Evolutionary conservation across 2,329 filamentous ascomycete genomes (phyloP).

Genomic region (Coniochaeta sp.): DNA sequence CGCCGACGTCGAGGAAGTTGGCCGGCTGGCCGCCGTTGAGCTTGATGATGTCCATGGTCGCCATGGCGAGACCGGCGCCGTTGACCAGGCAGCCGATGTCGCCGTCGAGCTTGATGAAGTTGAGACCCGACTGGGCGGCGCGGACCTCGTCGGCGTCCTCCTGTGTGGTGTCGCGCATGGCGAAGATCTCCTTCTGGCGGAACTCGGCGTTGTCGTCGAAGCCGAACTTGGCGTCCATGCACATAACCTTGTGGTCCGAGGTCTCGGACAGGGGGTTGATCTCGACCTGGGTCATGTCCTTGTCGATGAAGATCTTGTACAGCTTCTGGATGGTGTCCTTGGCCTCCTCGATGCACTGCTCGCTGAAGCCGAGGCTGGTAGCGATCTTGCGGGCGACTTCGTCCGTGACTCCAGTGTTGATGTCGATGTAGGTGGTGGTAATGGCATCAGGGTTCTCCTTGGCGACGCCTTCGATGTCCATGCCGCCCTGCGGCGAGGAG

Average conservation of each 20-base stretch:
- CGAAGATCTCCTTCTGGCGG: slow-evolving; percentile 94
- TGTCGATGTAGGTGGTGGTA: slow-evolving; percentile 86
- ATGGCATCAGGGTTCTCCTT: slow-evolving; percentile 98
- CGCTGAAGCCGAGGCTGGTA: slow-evolving; percentile 89
- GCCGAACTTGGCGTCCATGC: slow-evolving; percentile 98
- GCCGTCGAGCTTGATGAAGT: slow-evolving; percentile 99
- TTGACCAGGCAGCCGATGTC: slow-evolving; percentile 99
- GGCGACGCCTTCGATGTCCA: slow-evolving; percentile 98
- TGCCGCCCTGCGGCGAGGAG: slow-evolving; percentile 94
- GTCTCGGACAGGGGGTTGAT: slow-evolving; percentile 99
- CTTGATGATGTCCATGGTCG: slow-evolving; percentile 99
- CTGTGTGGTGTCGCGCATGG: slow-evolving; percentile 88
- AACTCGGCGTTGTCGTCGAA: slow-evolving; percentile 99
- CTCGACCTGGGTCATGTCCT: slow-evolving; percentile 98
- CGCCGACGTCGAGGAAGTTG: slow-evolving; percentile 98
- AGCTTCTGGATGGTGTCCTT: slow-evolving; percentile 97
- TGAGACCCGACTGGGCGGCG: slow-evolving; percentile 87
- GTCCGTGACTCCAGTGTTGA: slow-evolving; percentile 91
- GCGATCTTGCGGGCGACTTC: slow-evolving; percentile 88
- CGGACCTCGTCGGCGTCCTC: slow-evolving; percentile 97
- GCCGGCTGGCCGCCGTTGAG: slow-evolving; percentile 92
- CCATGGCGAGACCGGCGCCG: slow-evolving; percentile 98
- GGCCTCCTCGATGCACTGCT: slow-evolving; percentile 93
- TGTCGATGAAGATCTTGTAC: slow-evolving; percentile 97
- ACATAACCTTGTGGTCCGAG: slow-evolving; percentile 93